phyloP scores from a whole-genome alignment of 1,284 basidiomycete species.

The Coniophora puteana region DNA sequence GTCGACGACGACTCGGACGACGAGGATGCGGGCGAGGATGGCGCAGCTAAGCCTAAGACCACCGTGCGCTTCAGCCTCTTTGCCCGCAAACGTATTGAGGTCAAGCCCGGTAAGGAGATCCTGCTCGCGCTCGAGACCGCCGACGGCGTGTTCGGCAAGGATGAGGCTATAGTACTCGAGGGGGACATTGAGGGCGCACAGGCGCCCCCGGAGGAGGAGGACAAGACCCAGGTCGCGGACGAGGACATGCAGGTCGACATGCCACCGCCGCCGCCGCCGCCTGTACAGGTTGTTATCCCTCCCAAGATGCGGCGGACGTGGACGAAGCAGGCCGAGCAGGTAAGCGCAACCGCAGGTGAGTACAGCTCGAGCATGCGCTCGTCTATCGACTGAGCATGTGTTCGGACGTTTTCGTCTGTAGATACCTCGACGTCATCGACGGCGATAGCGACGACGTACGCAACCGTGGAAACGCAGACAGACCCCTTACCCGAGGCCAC shows the following conservation, averaged over 20 bases:
- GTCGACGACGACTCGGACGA: slow-evolving; percentile 45
- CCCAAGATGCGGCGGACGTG: slow-evolving; percentile 59
- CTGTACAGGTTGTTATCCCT: slow-evolving; percentile 34
- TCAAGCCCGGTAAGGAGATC: slow-evolving; percentile 65
- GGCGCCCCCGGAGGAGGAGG: slow-evolving; percentile 36
- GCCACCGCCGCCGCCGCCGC: slow-evolving; percentile 24
- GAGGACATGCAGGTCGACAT: slow-evolving; percentile 24
- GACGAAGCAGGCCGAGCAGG: slow-evolving; percentile 41
- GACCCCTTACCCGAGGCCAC: slow-evolving; percentile 29
- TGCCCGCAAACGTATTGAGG: slow-evolving; percentile 60
- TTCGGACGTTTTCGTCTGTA: slow-evolving; percentile 5
- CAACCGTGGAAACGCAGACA: slow-evolving; percentile 32
- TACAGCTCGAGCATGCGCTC: slow-evolving; percentile 4
- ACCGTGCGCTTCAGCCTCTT: slow-evolving; percentile 54
- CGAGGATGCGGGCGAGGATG: slow-evolving; percentile 37
- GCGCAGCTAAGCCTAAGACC: no score
- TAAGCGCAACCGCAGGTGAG: slow-evolving; percentile 35
- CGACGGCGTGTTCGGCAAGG: slow-evolving; percentile 48
- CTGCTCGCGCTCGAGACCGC: slow-evolving; percentile 50
- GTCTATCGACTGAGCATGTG: slow-evolving; percentile 7
- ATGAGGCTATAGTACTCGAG: slow-evolving; percentile 52
- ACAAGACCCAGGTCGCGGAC: slow-evolving; percentile 32
- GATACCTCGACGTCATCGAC: slow-evolving; percentile 12
- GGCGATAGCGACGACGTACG: slow-evolving; percentile 19
- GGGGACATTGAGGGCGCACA: slow-evolving; percentile 36